Conservation (phyloP, 768 basidiomycete species). For the Gloeostereum incarnatum region DNA sequence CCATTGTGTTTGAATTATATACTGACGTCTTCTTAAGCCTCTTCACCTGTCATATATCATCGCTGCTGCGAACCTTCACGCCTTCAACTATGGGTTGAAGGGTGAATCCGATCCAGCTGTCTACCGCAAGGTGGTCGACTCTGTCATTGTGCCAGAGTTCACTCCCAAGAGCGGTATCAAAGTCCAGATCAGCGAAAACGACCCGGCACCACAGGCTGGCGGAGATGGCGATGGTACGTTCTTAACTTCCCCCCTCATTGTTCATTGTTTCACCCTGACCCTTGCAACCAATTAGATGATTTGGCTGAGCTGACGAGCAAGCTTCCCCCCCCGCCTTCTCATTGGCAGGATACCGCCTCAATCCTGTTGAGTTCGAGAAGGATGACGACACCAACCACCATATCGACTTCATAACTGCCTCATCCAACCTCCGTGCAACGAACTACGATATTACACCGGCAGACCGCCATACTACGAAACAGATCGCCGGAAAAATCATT, state of each 20-base stretch:
- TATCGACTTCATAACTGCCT: constrained; percentile 98
- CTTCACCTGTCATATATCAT: constrained; percentile 85
- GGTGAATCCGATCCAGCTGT: constrained; percentile 73
- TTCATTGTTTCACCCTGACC: neutral
- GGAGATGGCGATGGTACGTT: constrained; percentile 26
- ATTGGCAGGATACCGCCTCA: constrained; percentile 94
- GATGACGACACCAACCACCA: constrained; percentile 98
- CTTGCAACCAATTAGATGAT: constrained; percentile 34
- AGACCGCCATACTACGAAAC: constrained; percentile 90
- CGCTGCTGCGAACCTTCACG: constrained; percentile 91
- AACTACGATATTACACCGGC: constrained; percentile 88
- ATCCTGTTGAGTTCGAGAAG: constrained; percentile 96
- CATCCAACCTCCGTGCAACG: constrained; percentile 91
- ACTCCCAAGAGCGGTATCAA: constrained; percentile 88
- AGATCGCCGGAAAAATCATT: constrained; percentile 98
- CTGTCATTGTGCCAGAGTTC: constrained; percentile 85
- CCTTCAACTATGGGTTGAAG: constrained; percentile 94
- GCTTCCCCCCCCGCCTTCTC: constrained; percentile 82
- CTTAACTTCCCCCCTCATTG: too few species aligned
- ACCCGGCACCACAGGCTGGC: constrained; percentile 61
- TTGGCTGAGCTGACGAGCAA: constrained; percentile 48
- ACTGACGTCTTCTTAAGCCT: constrained; percentile 36
- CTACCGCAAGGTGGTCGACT: constrained; percentile 80
- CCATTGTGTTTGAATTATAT: neutral
- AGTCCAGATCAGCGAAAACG: constrained; percentile 89